These are phyloP conservation scores for Lodderomyces pseudojiufengensis DNA, from an alignment of 1,139 yeast species.

Conservation along the genomic window DNA sequence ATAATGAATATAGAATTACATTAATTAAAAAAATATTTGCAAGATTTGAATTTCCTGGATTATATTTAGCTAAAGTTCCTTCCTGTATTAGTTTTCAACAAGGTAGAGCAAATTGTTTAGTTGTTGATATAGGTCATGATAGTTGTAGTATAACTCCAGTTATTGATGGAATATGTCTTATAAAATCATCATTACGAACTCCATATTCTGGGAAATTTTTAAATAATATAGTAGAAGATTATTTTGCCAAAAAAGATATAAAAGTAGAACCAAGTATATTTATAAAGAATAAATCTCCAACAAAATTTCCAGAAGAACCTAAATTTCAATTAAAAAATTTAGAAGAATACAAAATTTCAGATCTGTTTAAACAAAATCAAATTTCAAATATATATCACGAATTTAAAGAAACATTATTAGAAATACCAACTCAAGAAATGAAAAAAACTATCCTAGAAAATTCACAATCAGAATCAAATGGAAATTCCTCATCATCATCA, in stretches of 20 bases:
- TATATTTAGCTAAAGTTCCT: slow-evolving; percentile 80
- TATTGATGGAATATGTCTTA: slow-evolving; percentile 84
- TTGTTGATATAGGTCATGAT: slow-evolving; percentile 91
- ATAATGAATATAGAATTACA: slow-evolving; percentile 61
- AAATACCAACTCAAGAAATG: slow-evolving; percentile 35
- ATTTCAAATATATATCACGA: slow-evolving; percentile 45
- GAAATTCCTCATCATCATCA: slow-evolving; percentile 1
- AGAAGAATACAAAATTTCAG: slow-evolving; percentile 22
- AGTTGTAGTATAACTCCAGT: slow-evolving; percentile 85
- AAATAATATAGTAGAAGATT: slow-evolving; percentile 40
- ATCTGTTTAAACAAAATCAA: slow-evolving; percentile 37
- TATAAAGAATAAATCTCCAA: slow-evolving; percentile 33
- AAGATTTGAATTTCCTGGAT: slow-evolving; percentile 73
- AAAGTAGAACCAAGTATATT: slow-evolving; percentile 21
- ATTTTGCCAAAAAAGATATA: slow-evolving; percentile 12
- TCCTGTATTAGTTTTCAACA: slow-evolving; percentile 90
- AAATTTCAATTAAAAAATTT: slow-evolving; percentile 25
- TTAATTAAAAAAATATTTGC: slow-evolving; percentile 78
- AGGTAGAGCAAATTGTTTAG: slow-evolving; percentile 89
- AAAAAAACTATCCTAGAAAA: slow-evolving; percentile 22
- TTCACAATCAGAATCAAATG: slow-evolving; percentile 1
- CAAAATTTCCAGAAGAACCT: slow-evolving; percentile 30
- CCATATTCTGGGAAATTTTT: slow-evolving; percentile 63
- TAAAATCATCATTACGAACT: slow-evolving; percentile 67
- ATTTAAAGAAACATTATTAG: slow-evolving; percentile 63